Conservation (phyloP, 495 filamentous ascomycete genomes). For the Xylaria grammica region DNA sequence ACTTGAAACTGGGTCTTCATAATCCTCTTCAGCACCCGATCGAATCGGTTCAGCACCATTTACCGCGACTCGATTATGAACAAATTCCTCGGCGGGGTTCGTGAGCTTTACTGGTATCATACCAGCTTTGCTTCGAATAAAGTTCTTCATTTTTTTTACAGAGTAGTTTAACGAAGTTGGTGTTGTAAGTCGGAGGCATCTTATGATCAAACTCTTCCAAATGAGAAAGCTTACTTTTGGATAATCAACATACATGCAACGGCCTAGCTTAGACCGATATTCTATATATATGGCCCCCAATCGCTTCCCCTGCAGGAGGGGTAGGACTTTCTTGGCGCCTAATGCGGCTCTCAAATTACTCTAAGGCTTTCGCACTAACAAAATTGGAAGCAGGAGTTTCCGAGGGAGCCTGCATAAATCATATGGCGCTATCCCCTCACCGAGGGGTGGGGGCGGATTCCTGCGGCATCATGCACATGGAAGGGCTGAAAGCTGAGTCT, state of each 20-base stretch:
- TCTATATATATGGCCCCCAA: no score
- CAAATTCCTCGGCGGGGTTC: constrained; percentile 16
- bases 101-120: constrained; percentile 9
- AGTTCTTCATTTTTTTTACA: not conserved
- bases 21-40: not conserved
- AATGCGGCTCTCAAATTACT: not conserved
- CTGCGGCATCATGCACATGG: not conserved
- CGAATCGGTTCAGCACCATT: not conserved
- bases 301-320: not conserved
- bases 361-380: not conserved
- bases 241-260: no score
- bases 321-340: not conserved
- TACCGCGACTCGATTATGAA: constrained; percentile 12
- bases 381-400: not conserved
- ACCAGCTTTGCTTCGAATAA: not conserved
- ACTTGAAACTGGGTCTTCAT: not conserved
- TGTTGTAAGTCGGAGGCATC: not conserved
- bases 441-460: not conserved
- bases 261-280: no score
- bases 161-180: not conserved
- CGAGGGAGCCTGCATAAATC: not conserved
- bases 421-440: not conserved
- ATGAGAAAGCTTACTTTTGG: no score
- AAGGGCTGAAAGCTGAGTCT: not conserved
- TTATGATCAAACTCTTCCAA: not conserved